Evolutionary conservation across 2,329 filamentous ascomycete species (phyloP).

Genomic region (Didymella glomerata): DNA sequence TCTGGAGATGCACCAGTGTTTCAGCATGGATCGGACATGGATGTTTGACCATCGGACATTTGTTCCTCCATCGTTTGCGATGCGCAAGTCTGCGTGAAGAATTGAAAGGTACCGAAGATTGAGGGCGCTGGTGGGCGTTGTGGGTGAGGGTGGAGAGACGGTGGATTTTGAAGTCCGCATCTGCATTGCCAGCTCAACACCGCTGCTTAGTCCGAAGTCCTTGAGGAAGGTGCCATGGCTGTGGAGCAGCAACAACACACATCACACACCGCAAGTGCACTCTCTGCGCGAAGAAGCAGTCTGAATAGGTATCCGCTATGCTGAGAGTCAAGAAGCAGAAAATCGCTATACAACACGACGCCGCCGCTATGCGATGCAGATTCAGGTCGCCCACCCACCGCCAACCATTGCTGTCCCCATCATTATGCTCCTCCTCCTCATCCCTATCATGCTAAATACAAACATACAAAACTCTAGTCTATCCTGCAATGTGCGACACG

Average conservation of each 20-base stretch:
- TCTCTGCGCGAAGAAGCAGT: background rate
- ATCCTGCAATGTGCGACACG: slow-evolving; percentile 24
- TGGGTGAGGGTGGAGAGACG: background rate
- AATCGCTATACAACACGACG: slow-evolving; percentile 19
- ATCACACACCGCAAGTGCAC: slow-evolving; percentile 9
- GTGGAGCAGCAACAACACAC: slow-evolving; percentile 10
- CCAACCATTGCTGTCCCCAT: slow-evolving; percentile 10
- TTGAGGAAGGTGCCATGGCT: background rate
- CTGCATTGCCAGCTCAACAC: slow-evolving; percentile 3
- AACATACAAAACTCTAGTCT: slow-evolving; percentile 22
- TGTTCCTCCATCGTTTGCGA: slow-evolving; percentile 2
- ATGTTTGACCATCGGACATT: slow-evolving; percentile 7
- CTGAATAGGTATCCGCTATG: background rate
- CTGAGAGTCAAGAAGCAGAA: slow-evolving; percentile 9
- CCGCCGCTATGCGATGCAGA: slow-evolving; percentile 22
- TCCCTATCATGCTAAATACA: slow-evolving; percentile 10
- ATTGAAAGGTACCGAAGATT: background rate
- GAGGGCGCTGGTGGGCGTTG: background rate
- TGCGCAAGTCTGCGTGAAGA: background rate
- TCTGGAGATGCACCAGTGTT: slow-evolving; percentile 22
- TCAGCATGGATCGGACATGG: slow-evolving; percentile 13
- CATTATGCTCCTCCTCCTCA: slow-evolving; percentile 9
- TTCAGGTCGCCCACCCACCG: slow-evolving; percentile 2
- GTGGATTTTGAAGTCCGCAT: background rate
- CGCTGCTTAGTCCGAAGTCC: slow-evolving; percentile 1